These are phyloP conservation scores for Cyclanthera cordifolia DNA, from an alignment of 306 rosid genomes.

Conservation along the genomic window DNA sequence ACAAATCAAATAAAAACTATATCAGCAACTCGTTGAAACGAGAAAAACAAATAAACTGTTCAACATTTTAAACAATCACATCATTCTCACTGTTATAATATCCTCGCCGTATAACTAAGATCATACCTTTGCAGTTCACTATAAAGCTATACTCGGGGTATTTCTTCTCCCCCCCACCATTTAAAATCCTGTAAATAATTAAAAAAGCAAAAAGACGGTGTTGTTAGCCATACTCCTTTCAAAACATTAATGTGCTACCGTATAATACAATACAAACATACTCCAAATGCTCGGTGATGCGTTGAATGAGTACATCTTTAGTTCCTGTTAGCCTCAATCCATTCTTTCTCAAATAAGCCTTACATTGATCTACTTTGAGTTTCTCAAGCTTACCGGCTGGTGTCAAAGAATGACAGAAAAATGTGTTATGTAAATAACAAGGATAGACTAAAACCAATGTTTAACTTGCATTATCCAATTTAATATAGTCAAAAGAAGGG, in stretches of 20 bases:
- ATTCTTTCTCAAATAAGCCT: no score
- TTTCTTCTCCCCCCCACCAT: conserved; percentile 64
- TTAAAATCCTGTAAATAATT: conserved; percentile 47
- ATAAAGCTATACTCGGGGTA: conserved; percentile 57
- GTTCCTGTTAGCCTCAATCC: conserved; percentile 20
- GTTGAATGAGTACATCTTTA: conserved; percentile 25
- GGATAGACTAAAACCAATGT: not conserved
- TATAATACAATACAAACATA: not conserved
- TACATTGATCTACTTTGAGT: no score
- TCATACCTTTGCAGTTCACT: conserved; percentile 65
- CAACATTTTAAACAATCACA: no score
- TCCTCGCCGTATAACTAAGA: not conserved
- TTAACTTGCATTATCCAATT: not conserved
- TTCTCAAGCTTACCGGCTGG: no score
- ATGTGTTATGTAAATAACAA: not conserved
- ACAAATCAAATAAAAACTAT: not conserved
- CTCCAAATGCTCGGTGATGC: no score
- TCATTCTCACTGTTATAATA: not conserved
- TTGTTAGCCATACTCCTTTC: conserved; percentile 5
- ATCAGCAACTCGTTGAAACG: not conserved
- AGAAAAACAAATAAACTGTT: not conserved
- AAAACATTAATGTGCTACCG: not conserved
- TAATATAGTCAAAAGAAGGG: not conserved
- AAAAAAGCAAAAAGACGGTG: not conserved
- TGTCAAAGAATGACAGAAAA: conserved; percentile 10